A percentile compares a stretch with the other conserved stretches of the same genome.
Conservation (phyloP, 2,329 filamentous ascomycete genomes). For the Alternaria alternata region DNA sequence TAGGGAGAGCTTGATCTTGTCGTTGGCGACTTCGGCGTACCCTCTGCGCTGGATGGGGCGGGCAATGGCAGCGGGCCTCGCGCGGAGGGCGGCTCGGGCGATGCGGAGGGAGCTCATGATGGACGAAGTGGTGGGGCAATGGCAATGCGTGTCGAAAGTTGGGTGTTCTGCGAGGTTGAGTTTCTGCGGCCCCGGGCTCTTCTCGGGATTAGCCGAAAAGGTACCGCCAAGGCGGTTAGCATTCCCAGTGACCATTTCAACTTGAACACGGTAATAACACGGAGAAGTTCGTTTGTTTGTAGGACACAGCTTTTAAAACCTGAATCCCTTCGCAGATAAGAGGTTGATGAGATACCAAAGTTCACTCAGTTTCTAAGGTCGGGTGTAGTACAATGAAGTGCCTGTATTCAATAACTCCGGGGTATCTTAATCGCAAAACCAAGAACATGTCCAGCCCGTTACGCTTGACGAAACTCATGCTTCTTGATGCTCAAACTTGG, state of each 20-base stretch:
- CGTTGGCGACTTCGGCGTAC: conserved; percentile 71
- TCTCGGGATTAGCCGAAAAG: conserved; percentile 27
- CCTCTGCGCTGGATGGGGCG: conserved; percentile 82
- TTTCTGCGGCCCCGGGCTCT: conserved; percentile 28
- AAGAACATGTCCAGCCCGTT: background rate
- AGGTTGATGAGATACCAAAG: background rate
- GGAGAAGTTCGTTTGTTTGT: background rate
- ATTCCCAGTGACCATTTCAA: background rate
- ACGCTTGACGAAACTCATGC: background rate
- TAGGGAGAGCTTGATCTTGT: conserved; percentile 94
- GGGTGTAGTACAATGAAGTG: background rate
- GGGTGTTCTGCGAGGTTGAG: conserved; percentile 40
- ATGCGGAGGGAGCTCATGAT: conserved; percentile 94
- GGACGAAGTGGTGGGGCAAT: conserved; percentile 46
- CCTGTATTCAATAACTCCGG: conserved; percentile 13
- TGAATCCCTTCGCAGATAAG: background rate
- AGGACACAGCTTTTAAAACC: background rate
- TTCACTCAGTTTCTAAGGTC: background rate
- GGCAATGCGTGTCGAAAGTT: conserved; percentile 48
- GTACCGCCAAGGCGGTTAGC: background rate
- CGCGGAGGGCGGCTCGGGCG: conserved; percentile 87
- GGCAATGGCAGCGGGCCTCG: conserved; percentile 76
- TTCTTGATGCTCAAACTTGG: background rate
- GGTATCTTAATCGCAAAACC: conserved; percentile 45
- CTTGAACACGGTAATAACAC: background rate